Base-by-base conservation (phyloP, 2,329 filamentous ascomycete genomes). In the Pyrenophora seminiperda region DNA sequence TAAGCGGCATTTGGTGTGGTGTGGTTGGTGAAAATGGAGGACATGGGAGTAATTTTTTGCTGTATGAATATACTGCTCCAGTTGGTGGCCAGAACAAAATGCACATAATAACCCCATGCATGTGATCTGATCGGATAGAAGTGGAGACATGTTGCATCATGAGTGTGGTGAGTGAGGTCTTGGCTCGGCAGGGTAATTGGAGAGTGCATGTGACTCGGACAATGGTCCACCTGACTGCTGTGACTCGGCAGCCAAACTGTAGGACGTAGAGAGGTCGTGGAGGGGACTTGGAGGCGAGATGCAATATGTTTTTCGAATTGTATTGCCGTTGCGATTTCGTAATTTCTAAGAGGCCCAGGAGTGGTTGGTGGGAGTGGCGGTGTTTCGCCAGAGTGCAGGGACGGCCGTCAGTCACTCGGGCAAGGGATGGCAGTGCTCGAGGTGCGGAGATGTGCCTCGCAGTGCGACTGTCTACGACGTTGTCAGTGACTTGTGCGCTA, bases 41-140 rank as follows among this genome's bases (percentile, higher is more conserved):
- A 47, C 22, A 41, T 50, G 36, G 29, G 38, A 41, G 34, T 41
- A 52, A 31, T 39, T 20, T 44, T 51, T 46, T 51, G 42, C 44
- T 62, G 59, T 60, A 62, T 56, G 54, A 61, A 39, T 60, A 62
- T 47, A 42, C 53, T 52, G 53, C 40, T 41, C 33, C 30, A 46
- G 39, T 30, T 19, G 41, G 43, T 48, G 41, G 49, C 49, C 30
- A 27, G 29, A 49, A 49, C 38, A 47, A 50, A 58, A 54, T 47
- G 18, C 47, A 54, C 24, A 50, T 45, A 56, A 49, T 51, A 49
- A 49, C 34, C 24, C 38, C 41, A 57, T 10, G 10, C 20, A 19
- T 32, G 39, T 27, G 27, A 11, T 30, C 20, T 29, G 37, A 11
- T 30, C 20, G 22, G 37, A 5, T 18, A 14, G 38, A 18, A 20